A percentile compares a stretch with the other conserved stretches of the same genome.
Conservation (phyloP, 495 filamentous ascomycete genomes). For the Tuber melanosporum region DNA sequence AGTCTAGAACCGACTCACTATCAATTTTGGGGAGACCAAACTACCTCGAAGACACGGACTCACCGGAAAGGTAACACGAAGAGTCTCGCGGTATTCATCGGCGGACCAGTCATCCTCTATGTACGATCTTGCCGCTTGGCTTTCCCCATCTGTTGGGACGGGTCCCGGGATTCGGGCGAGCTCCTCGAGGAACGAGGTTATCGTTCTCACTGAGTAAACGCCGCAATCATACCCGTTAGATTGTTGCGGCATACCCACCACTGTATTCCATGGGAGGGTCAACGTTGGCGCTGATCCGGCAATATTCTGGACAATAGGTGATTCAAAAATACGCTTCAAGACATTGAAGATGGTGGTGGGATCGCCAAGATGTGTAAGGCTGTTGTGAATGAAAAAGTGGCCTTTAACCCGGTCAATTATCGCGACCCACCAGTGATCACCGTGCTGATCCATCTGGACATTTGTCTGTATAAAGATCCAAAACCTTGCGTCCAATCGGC, state of each 20-base stretch:
- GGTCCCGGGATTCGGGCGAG: background rate
- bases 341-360: background rate
- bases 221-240: constrained; percentile 19
- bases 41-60: background rate
- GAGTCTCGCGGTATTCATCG: background rate
- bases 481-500: background rate
- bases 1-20: background rate
- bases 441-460: background rate
- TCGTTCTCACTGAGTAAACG: constrained; percentile 1
- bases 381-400: constrained; percentile 1
- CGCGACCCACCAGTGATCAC: background rate
- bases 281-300: background rate
- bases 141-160: background rate
- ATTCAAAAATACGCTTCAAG: background rate
- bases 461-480: constrained; percentile 20
- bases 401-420: constrained; percentile 3
- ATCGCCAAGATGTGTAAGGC: background rate
- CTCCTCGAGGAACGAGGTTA: constrained; percentile 2
- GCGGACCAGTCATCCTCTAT: background rate
- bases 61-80: background rate
- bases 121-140: background rate
- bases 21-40: background rate
- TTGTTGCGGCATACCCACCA: constrained; percentile 3
- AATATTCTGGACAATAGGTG: background rate
- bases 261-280: background rate